Evolutionary conservation across 169 alveolate genomes (phyloP), one percentile per base, ranked within the genome.

Genomic region (Plasmodium fragile): DNA sequence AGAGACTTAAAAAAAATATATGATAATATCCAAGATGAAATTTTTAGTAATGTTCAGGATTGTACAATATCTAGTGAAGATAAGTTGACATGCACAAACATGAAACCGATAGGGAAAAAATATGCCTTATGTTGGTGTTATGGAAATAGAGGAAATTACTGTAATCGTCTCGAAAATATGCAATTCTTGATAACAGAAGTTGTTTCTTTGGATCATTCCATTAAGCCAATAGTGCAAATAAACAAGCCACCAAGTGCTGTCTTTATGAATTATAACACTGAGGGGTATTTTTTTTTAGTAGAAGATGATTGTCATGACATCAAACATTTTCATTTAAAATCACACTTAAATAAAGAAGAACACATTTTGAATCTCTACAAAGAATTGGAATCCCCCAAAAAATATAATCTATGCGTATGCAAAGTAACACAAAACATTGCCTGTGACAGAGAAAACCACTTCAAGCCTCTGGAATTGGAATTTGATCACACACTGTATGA

Each of bases 41-140:
- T 85, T 85, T 30, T 18, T 75, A 85, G 2, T 1, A 75, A 52
- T 36, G 22, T 41, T 75, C 83, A 73, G 25, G 69, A 52, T 6
- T 85, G 93, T 43, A 41, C 18, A 53, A 59, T 75, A 34, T 22
- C 22, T 28, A 39, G 80, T 85, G 93, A 85, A 75, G n/a, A 39
- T 36, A 85, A 73, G 65, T 32, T 85, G 70, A 32, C 80, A 73
- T 85, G 93, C 59, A 73, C 73, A 28, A n/a, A 85, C 41, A 52
- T 41, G 41, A 32, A 49, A 52, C n/a, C 79, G 4, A 43, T 34
- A 3, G 39, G 8, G 1, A 36, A 11, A 18, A 85, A 75, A 85
- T 73, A 75, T 85, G 5, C 36, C 28, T 36, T 85, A 85, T 85
- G 93, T 32, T 85, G 93, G 93, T 85, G 93, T 55, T 85, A 85